Conservation (phyloP, 2,329 filamentous ascomycete genomes). For the Penicillium rolfsii region DNA sequence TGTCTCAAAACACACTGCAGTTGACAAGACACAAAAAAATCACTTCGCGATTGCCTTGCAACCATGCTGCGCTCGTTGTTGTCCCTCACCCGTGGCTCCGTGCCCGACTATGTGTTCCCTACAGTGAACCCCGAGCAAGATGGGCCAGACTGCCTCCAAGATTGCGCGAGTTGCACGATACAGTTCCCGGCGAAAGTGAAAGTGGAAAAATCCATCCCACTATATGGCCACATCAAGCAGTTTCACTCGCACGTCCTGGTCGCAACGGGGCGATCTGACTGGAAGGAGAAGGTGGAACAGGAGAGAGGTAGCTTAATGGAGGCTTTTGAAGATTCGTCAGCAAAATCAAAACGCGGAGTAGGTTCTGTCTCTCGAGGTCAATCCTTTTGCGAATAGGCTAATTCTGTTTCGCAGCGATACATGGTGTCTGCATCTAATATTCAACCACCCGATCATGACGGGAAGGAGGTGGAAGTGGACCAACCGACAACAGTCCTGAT, state of each 20-base stretch:
- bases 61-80: constrained; percentile 38
- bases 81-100: constrained; percentile 30
- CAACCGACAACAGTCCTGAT: constrained; percentile 73
- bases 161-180: constrained; percentile 44
- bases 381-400: not conserved
- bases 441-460: constrained; percentile 19
- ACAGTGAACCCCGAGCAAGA: constrained; percentile 39
- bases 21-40: no score
- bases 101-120: constrained; percentile 41
- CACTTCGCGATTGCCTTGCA: not conserved
- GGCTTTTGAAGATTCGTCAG: constrained; percentile 49
- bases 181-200: constrained; percentile 42
- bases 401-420: constrained; percentile 29
- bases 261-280: constrained; percentile 44
- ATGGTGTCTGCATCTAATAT: constrained; percentile 46
- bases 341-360: constrained; percentile 70
- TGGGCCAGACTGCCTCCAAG: constrained; percentile 40
- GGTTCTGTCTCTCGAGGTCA: constrained; percentile 11
- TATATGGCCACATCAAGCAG: constrained; percentile 44
- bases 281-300: constrained; percentile 40
- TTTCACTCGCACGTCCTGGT: constrained; percentile 43
- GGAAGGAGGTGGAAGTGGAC: constrained; percentile 10
- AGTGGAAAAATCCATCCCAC: constrained; percentile 33
- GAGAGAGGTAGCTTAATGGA: constrained; percentile 57
- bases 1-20: not conserved